Evolutionary conservation across 805 yeast species (phyloP).

Genomic region (Komagataella phaffii): DNA sequence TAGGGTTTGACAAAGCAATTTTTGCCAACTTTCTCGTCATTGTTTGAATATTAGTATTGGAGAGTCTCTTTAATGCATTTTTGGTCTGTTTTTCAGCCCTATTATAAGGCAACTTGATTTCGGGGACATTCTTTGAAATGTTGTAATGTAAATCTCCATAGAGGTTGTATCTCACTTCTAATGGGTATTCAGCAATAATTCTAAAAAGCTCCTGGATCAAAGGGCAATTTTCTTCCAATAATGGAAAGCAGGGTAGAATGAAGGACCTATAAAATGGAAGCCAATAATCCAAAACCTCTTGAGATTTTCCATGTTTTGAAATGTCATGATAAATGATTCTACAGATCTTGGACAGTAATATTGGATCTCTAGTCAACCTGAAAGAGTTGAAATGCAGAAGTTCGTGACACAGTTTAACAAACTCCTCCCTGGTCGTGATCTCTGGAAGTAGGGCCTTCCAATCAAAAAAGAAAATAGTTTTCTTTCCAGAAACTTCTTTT

Average conservation of each 20-base stretch:
- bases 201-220: slow-evolving; percentile 46
- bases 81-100: slow-evolving; percentile 71
- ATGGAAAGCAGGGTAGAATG: slow-evolving; percentile 48
- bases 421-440: slow-evolving; percentile 24
- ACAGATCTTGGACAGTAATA: slow-evolving; percentile 42
- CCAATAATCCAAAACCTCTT: slow-evolving; percentile 26
- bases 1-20: slow-evolving; percentile 62
- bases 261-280: slow-evolving; percentile 48
- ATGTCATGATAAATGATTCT: slow-evolving; percentile 39
- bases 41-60: slow-evolving; percentile 61
- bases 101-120: slow-evolving; percentile 43
- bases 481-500: slow-evolving; percentile 1
- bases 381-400: slow-evolving; percentile 43
- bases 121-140: slow-evolving; percentile 38
- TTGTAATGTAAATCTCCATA: slow-evolving; percentile 67
- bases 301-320: slow-evolving; percentile 5
- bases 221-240: slow-evolving; percentile 42
- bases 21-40: slow-evolving; percentile 66
- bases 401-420: slow-evolving; percentile 33
- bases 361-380: slow-evolving; percentile 31
- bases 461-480: slow-evolving; percentile 27
- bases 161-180: slow-evolving; percentile 56
- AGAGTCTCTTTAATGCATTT: slow-evolving; percentile 63
- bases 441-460: slow-evolving; percentile 33
- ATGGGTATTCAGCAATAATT: slow-evolving; percentile 37